phyloP scores from a whole-genome alignment of 257 asterid species.

The Capsicum rhomboideum region DNA sequence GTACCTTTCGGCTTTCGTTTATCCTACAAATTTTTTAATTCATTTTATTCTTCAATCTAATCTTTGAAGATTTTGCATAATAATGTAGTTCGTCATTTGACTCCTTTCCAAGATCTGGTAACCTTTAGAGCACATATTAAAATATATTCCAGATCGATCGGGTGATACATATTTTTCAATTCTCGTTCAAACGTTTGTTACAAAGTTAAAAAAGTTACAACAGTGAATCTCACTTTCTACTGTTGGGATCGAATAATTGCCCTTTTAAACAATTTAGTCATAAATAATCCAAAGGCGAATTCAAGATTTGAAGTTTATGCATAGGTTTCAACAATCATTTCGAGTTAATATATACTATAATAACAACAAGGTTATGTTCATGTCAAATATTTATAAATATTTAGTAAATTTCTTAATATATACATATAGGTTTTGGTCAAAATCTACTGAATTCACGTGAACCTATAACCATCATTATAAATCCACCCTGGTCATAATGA shows the following conservation, averaged over 20 bases:
- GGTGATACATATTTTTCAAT: background rate
- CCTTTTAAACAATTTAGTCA: background rate
- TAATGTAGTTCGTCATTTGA: background rate
- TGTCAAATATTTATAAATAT: too few species aligned
- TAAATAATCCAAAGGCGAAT: too few species aligned
- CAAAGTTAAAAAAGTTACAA: background rate
- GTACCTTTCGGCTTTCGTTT: background rate
- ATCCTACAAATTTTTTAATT: background rate
- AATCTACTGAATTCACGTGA: too few species aligned
- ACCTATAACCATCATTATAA: too few species aligned
- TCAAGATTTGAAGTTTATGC: too few species aligned
- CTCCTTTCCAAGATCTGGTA: background rate
- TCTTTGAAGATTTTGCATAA: background rate
- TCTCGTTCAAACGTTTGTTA: background rate
- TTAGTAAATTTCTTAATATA: too few species aligned
- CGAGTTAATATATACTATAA: too few species aligned
- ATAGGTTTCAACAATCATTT: too few species aligned
- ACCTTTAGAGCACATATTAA: background rate
- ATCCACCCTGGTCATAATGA: too few species aligned
- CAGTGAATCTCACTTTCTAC: background rate
- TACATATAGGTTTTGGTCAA: too few species aligned
- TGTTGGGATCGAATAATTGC: background rate
- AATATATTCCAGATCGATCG: background rate
- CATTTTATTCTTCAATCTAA: background rate
- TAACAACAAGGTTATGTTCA: too few species aligned